Conservation (phyloP, 176 grass and related monocot genomes). For the Paspalum notatum region DNA sequence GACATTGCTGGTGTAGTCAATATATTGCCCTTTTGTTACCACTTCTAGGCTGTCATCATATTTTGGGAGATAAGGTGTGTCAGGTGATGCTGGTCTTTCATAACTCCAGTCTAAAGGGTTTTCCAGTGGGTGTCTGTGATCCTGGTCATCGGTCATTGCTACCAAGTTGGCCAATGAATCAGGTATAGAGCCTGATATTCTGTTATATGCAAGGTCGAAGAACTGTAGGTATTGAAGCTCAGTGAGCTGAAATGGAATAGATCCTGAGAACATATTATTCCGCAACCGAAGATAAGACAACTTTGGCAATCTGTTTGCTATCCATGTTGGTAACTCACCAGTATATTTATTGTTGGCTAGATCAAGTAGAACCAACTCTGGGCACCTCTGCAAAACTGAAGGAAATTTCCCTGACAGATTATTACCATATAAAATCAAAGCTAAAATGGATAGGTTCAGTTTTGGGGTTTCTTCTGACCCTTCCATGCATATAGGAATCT, state of each 20-base stretch:
- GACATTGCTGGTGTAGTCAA: background rate
- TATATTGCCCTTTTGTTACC: background rate
- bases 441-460: background rate
- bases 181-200: background rate
- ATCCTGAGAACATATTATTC: conserved; percentile 32
- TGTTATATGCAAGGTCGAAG: conserved; percentile 13
- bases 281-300: background rate
- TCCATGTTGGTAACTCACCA: conserved; percentile 38
- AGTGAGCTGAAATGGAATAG: conserved; percentile 30
- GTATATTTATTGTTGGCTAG: background rate
- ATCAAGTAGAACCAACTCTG: conserved; percentile 9
- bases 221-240: background rate
- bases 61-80: background rate
- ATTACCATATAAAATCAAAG: conserved; percentile 13
- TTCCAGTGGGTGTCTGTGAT: background rate
- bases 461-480: background rate
- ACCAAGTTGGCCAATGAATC: background rate
- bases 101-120: background rate
- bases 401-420: conserved; percentile 21
- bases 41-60: background rate
- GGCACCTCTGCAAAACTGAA: background rate
- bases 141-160: background rate
- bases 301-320: background rate
- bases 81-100: background rate
- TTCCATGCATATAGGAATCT: background rate